Base-by-base conservation (phyloP, 129 eudicot species). In the Smallanthus sonchifolius region DNA sequence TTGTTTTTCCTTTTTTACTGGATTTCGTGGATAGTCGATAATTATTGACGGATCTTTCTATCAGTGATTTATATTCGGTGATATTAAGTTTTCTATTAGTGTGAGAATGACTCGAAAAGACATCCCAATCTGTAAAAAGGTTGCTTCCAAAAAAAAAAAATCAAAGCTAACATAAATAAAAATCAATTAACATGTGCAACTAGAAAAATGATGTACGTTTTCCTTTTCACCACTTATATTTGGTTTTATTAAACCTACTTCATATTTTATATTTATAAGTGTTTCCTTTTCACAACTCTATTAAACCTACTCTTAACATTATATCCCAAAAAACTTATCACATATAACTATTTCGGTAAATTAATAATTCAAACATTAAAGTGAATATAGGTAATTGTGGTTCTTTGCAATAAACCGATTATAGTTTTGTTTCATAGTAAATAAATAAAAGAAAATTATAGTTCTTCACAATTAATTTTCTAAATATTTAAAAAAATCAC, bases 381-480 rank as follows among this genome's bases (percentile, higher is more conserved):
- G 13, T 28, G 38, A 73, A 74, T 30, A 47, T 74, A 68, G 56
- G 5, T 34, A 56, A 19, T 32, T 47, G 40, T 48, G 54, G 40
- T 34, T 69, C 9, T 79, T 65, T n/a, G 49, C 73, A 32, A 30
- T 65, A 11, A 40, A 20, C 78, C 38, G 63, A 79, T 3, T 13
- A 40, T 79, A 79, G 82, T 79, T 52, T 79, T 79, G 77, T 73
- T 71, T 73, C 77, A 24, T 79, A 78, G 73, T 63, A 42, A 30
- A 51, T 72, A 38, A 70, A 70, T 30, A 67, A 56, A 76, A 24
- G 30, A 24, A 24, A 24, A 24, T 24, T 24, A 24, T 24, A 24
- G 30, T 24, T 24, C 30, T 24, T 24, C 1, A 24, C 30, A 24
- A 24, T 24, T 24, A 24, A 24, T 24, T 24, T 24, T 24, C 30